Evolutionary conservation across 1,284 basidiomycete genomes (phyloP).

Genomic region (Tausonia pullulans): DNA sequence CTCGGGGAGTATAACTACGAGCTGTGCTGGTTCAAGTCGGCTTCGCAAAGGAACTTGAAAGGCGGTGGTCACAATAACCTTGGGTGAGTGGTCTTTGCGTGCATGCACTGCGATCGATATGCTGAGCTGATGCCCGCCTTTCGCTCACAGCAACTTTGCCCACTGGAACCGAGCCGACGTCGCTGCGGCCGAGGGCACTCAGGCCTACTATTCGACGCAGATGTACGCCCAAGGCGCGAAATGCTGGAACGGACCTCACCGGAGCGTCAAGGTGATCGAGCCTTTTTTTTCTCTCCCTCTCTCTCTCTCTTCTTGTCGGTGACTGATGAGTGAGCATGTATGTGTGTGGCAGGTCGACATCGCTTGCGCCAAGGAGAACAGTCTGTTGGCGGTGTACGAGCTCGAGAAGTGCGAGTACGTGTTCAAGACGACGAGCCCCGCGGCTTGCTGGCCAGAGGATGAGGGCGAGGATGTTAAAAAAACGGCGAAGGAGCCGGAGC

Average conservation of each 20-base stretch:
- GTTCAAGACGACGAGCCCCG: constrained; percentile 76
- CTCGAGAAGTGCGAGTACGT: constrained; percentile 96
- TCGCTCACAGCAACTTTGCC: constrained; percentile 50
- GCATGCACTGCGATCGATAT: too few relatives aligned
- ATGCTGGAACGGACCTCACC: constrained; percentile 96
- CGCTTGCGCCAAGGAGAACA: constrained; percentile 76
- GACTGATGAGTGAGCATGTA: neutral
- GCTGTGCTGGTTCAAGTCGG: constrained; percentile 83
- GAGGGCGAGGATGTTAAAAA: neutral
- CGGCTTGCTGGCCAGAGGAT: constrained; percentile 62
- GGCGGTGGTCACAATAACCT: constrained; percentile 69
- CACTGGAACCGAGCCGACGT: constrained; percentile 54
- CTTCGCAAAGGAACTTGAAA: constrained; percentile 76
- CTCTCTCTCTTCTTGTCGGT: constrained; percentile 4
- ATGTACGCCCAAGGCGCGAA: constrained; percentile 68
- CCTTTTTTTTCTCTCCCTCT: neutral
- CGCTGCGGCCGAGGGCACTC: constrained; percentile 47
- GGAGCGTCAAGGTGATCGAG: constrained; percentile 25
- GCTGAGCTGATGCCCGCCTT: neutral
- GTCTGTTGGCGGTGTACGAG: constrained; percentile 69
- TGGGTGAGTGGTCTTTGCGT: constrained; percentile 48
- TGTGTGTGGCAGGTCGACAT: constrained; percentile 51
- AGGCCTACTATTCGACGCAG: constrained; percentile 69
- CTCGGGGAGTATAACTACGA: constrained; percentile 96
- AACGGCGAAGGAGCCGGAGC: neutral